These are phyloP conservation scores for Prosopis cineraria DNA, from an alignment of 306 rosid genomes.

Conservation along the genomic window DNA sequence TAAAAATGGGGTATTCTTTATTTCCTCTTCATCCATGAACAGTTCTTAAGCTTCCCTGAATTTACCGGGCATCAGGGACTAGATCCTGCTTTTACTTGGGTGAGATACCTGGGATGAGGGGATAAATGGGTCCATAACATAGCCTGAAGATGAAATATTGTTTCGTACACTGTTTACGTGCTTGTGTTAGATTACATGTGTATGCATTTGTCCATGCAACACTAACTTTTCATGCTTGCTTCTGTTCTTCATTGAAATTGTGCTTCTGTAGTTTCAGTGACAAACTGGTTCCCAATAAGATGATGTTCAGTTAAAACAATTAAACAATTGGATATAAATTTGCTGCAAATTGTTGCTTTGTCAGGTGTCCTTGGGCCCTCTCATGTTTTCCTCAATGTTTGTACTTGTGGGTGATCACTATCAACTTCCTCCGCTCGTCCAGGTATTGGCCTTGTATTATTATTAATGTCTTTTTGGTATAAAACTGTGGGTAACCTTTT, in stretches of 20 bases:
- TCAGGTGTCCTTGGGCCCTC: constrained; percentile 95
- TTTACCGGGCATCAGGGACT: background rate
- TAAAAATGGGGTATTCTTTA: background rate
- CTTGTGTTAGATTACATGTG: background rate
- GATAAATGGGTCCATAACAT: background rate
- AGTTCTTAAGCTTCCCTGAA: background rate
- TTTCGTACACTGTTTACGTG: background rate
- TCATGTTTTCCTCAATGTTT: constrained; percentile 81
- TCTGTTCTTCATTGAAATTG: background rate
- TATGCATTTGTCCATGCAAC: background rate
- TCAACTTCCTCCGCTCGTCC: constrained; percentile 93
- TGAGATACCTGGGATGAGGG: background rate
- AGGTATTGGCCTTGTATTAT: constrained; percentile 47
- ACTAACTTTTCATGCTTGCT: constrained; percentile 7
- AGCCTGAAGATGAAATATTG: background rate
- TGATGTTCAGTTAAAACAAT: background rate
- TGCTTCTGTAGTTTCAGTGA: background rate
- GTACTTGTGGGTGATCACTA: constrained; percentile 97
- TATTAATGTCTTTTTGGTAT: constrained; percentile 5
- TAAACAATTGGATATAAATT: background rate
- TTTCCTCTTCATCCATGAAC: background rate
- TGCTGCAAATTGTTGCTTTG: constrained; percentile 31
- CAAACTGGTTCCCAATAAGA: background rate
- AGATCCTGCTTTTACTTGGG: background rate
- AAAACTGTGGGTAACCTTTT: background rate